Evolutionary conservation across 306 rosid species (phyloP).

Genomic region (Fragaria vesca): DNA sequence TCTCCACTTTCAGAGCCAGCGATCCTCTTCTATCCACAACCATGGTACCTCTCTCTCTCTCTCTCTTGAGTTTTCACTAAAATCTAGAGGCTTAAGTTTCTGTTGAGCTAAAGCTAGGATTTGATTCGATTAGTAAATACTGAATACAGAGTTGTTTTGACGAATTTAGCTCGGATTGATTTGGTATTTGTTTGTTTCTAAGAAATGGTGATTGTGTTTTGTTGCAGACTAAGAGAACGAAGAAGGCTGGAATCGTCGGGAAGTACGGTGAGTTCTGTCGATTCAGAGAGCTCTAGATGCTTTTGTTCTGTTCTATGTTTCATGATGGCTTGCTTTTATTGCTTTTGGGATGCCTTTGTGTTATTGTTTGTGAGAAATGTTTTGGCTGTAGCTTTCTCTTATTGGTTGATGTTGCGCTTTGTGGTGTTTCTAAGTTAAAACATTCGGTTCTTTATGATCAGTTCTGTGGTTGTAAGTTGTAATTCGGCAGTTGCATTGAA

Average conservation of each 20-base stretch:
- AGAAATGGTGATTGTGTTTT: conserved; percentile 1
- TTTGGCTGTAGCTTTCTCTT: neutral
- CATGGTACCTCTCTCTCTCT: conserved; percentile 7
- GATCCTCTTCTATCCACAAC: neutral
- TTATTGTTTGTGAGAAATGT: neutral
- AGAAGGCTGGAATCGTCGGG: conserved; percentile 93
- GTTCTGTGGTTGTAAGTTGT: no score
- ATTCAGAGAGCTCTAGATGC: neutral
- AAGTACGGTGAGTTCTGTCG: conserved; percentile 54
- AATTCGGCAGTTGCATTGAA: no score
- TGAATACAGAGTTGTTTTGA: no score
- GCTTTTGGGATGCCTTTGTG: neutral
- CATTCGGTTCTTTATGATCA: no score
- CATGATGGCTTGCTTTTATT: neutral
- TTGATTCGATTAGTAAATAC: neutral
- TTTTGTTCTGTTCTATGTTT: neutral
- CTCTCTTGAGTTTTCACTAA: neutral
- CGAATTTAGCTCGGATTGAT: neutral
- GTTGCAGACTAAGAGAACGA: conserved; percentile 87
- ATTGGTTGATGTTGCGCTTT: neutral
- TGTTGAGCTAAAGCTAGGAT: neutral
- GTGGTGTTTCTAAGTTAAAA: neutral
- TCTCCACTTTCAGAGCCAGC: conserved; percentile 12
- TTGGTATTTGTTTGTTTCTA: neutral
- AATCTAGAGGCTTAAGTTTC: neutral